phyloP scores from a whole-genome alignment of 2,329 filamentous ascomycete genomes.

The Dryadomyces quercus-mongolicae region DNA sequence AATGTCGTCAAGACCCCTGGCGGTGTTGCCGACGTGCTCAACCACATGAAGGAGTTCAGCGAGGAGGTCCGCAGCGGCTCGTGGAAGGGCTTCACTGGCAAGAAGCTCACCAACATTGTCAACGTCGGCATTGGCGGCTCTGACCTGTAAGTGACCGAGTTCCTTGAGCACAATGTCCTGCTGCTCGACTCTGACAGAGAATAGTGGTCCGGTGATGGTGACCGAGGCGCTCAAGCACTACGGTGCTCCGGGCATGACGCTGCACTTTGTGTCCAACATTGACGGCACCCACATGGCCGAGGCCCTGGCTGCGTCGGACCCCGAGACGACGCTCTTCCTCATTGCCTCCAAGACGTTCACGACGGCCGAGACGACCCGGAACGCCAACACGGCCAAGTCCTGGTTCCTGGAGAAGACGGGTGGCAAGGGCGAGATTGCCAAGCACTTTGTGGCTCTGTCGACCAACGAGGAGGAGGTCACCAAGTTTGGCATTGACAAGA shows the following conservation, averaged over 20 bases:
- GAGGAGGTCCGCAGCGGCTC: constrained; percentile 87
- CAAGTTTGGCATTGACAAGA: constrained; percentile 96
- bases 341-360: constrained; percentile 99
- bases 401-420: constrained; percentile 84
- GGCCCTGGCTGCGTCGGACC: constrained; percentile 76
- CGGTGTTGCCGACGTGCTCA: constrained; percentile 78
- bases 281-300: constrained; percentile 97
- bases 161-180: too few relatives aligned
- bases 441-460: constrained; percentile 96
- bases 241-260: constrained; percentile 69
- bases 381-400: constrained; percentile 90
- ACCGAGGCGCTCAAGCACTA: constrained; percentile 96
- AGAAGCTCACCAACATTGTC: constrained; percentile 92
- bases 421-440: constrained; percentile 78
- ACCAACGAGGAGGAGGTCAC: constrained; percentile 92
- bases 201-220: constrained; percentile 93
- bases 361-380: constrained; percentile 92
- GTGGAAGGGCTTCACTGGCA: constrained; percentile 96
- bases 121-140: constrained; percentile 98
- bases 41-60: constrained; percentile 98
- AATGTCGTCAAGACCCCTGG: constrained; percentile 86
- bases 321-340: constrained; percentile 97
- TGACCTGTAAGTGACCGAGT: constrained; percentile 62
- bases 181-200: too few relatives aligned
- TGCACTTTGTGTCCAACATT: constrained; percentile 99